These are phyloP conservation scores for Suillus brevipes DNA, from an alignment of 768 basidiomycete genomes.

Conservation along the genomic window DNA sequence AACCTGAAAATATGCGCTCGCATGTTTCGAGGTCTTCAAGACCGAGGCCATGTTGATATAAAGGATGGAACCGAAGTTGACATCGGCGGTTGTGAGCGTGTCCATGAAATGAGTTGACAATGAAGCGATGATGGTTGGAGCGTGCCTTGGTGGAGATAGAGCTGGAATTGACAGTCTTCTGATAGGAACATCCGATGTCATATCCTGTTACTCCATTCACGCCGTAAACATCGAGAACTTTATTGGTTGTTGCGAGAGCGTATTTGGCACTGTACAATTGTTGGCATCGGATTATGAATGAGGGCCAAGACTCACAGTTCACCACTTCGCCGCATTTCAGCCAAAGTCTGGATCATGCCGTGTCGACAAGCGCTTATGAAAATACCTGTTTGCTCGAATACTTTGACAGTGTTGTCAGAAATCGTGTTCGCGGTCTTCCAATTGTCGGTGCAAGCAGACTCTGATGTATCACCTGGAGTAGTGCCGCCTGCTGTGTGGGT, in stretches of 20 bases:
- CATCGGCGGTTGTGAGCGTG: conserved; percentile 22
- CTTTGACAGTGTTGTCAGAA: conserved; percentile 33
- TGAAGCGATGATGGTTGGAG: conserved; percentile 8
- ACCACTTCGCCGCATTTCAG: conserved; percentile 37
- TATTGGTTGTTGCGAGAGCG: conserved; percentile 16
- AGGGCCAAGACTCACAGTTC: conserved; percentile 29
- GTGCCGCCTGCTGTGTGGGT: not conserved
- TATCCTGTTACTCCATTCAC: conserved; percentile 19
- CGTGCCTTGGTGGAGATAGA: conserved; percentile 16
- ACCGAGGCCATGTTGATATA: conserved; percentile 15
- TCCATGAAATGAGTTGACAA: conserved; percentile 24
- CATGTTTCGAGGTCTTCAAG: conserved; percentile 22
- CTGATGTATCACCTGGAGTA: not conserved
- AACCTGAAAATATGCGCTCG: conserved; percentile 18
- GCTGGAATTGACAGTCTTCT: conserved; percentile 16
- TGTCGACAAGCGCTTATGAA: conserved; percentile 38
- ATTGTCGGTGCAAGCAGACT: conserved; percentile 27
- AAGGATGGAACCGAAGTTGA: conserved; percentile 18
- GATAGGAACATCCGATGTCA: conserved; percentile 32
- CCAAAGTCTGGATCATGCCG: conserved; percentile 30
- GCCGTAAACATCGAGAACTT: conserved; percentile 24
- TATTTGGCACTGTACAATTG: conserved; percentile 9
- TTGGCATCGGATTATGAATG: conserved; percentile 14
- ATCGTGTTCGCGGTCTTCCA: conserved; percentile 35
- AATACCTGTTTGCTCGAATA: conserved; percentile 39